Conservation (phyloP, 306 rosid genomes). For the Elaeagnus macrophylla region DNA sequence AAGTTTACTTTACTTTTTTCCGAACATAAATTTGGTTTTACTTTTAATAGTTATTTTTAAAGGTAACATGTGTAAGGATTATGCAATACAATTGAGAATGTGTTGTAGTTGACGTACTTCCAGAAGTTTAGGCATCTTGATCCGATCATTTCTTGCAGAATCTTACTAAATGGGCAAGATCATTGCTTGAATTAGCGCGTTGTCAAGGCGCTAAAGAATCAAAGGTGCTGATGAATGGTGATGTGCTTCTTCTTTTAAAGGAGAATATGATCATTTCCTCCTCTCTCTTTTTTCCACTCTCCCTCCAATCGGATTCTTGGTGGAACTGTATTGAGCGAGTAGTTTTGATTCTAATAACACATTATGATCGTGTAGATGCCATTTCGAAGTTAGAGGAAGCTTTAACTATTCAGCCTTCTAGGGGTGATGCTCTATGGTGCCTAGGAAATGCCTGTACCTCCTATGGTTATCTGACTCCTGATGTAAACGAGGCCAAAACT, state of each 20-base stretch:
- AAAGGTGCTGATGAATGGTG: conserved; percentile 52
- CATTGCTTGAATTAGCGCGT: conserved; percentile 65
- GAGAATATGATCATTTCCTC: no score
- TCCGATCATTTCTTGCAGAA: conserved; percentile 41
- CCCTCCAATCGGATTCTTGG: background rate
- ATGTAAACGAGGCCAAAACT: conserved; percentile 44
- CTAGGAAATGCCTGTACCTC: conserved; percentile 62
- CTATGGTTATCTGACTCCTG: conserved; percentile 52
- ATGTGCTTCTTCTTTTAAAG: background rate
- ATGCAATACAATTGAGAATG: no score
- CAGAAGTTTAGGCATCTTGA: no score
- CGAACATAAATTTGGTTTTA: no score
- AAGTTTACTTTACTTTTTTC: no score
- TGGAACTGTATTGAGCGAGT: background rate
- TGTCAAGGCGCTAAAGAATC: conserved; percentile 44
- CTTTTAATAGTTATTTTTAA: background rate
- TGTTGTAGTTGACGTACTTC: no score
- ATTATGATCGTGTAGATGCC: conserved; percentile 33
- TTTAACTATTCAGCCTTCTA: conserved; percentile 38
- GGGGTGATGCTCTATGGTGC: conserved; percentile 72
- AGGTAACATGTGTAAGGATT: background rate
- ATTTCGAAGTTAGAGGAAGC: conserved; percentile 72
- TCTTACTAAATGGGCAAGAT: conserved; percentile 67
- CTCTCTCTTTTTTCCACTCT: background rate
- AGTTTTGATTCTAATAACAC: background rate